A percentile compares a stretch with the other conserved stretches of the same genome.
Conservation (phyloP, 805 yeast genomes). For the Starmerella sp. region DNA sequence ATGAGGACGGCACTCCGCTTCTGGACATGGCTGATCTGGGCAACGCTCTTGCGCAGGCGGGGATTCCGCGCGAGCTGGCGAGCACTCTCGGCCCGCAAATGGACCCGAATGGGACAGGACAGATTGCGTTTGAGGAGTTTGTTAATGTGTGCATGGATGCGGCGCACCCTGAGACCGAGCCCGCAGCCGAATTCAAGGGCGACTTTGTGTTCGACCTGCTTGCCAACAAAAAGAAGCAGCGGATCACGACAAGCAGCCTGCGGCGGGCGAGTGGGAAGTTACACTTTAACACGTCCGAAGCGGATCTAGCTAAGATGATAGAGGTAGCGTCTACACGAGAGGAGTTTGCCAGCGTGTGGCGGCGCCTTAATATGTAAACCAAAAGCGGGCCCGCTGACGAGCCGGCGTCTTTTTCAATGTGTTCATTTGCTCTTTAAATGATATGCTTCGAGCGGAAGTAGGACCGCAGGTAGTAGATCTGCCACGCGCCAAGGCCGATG, state of each 20-base stretch:
- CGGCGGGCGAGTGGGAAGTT: constrained; percentile 21
- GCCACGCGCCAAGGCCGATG: constrained; percentile 80
- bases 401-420: not conserved
- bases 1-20: constrained; percentile 24
- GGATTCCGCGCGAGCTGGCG: constrained; percentile 19
- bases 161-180: constrained; percentile 1
- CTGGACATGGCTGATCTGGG: constrained; percentile 18
- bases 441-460: constrained; percentile 53
- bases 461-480: constrained; percentile 78
- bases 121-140: constrained; percentile 26
- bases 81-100: constrained; percentile 17
- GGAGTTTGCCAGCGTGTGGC: constrained; percentile 25
- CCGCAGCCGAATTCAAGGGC: not conserved
- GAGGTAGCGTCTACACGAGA: constrained; percentile 20
- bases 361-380: constrained; percentile 8
- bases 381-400: not conserved
- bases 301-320: constrained; percentile 29
- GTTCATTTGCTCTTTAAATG: constrained; percentile 19
- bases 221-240: constrained; percentile 8
- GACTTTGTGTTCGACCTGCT: constrained; percentile 19
- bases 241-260: constrained; percentile 25
- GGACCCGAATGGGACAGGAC: constrained; percentile 24
- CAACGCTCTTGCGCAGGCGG: constrained; percentile 25
- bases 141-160: constrained; percentile 11
- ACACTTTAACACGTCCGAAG: constrained; percentile 24